Conservation (phyloP, 75 land plant species). For the Sequoia sempervirens region DNA sequence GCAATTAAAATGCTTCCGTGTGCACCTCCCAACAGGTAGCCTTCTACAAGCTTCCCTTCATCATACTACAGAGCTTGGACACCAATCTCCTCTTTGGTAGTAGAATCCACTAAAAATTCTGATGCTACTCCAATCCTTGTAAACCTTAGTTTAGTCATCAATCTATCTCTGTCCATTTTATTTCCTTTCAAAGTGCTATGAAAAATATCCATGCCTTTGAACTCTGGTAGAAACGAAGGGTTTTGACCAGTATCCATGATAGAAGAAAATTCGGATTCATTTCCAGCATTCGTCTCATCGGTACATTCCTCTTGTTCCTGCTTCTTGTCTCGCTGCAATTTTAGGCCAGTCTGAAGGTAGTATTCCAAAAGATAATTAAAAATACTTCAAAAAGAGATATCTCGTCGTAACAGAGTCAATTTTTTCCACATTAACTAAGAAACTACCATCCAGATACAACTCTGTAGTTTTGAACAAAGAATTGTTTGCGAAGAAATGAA, state of each 20-base stretch:
- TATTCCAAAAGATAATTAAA: conserved; percentile 27
- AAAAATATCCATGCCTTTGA: conserved; percentile 15
- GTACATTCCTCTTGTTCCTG: not conserved
- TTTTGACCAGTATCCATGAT: not conserved
- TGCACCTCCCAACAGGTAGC: too few relatives aligned
- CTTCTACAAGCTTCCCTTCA: too few relatives aligned
- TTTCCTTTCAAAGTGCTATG: conserved; percentile 26
- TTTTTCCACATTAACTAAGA: not conserved
- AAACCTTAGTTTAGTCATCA: conserved; percentile 49
- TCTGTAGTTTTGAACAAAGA: not conserved
- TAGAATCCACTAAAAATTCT: conserved; percentile 26
- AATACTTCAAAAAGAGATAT: conserved; percentile 13
- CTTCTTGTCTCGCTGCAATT: conserved; percentile 13
- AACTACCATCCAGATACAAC: not conserved
- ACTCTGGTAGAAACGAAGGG: conserved; percentile 9
- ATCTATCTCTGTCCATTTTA: conserved; percentile 29
- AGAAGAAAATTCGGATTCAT: not conserved
- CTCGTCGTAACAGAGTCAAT: not conserved
- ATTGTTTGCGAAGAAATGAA: not conserved
- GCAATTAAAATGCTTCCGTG: too few relatives aligned
- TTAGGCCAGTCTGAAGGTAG: conserved; percentile 28
- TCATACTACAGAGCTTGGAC: too few relatives aligned
- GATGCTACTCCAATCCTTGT: conserved; percentile 69
- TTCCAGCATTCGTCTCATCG: not conserved
- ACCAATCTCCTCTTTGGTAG: conserved; percentile 40